Conservation (phyloP, 208 protist species). For the Phytomonas sp. region DNA sequence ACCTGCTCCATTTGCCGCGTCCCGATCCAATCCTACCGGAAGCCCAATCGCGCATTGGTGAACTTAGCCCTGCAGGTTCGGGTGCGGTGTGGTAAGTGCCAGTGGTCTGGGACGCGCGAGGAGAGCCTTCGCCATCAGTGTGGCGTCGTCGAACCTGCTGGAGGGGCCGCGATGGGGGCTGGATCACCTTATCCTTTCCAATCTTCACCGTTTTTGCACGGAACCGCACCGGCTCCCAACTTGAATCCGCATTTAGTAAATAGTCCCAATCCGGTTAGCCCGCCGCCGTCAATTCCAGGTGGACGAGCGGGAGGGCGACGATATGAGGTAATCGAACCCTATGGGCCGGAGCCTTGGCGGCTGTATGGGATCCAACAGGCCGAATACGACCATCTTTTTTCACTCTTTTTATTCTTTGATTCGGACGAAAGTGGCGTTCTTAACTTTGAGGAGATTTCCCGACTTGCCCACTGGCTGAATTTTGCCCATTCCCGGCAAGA, state of each 20-base stretch:
- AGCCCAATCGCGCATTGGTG: conserved; percentile 56
- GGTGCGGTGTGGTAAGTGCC: conserved; percentile 46
- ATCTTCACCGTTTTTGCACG: background rate
- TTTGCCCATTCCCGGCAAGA: conserved; percentile 52
- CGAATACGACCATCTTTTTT: conserved; percentile 80
- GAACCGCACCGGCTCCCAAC: background rate
- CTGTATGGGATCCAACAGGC: conserved; percentile 51
- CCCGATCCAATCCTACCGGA: conserved; percentile 15
- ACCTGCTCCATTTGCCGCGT: conserved; percentile 59
- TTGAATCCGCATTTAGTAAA: background rate
- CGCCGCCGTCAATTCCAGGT: background rate
- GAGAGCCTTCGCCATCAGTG: conserved; percentile 20
- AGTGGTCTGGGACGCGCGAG: conserved; percentile 57
- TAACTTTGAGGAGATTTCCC: conserved; percentile 37
- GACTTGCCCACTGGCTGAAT: conserved; percentile 77
- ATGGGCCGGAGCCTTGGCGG: conserved; percentile 33
- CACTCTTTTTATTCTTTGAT: conserved; percentile 82
- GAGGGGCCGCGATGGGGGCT: background rate
- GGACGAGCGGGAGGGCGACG: background rate
- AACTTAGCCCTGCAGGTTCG: conserved; percentile 55
- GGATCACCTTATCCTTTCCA: background rate
- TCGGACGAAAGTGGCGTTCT: conserved; percentile 55
- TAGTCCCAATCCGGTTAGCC: background rate
- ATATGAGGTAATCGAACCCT: conserved; percentile 38
- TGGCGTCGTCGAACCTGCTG: background rate